phyloP scores from a whole-genome alignment of 73 alveolate genomes.

The Breviolum minutum region DNA sequence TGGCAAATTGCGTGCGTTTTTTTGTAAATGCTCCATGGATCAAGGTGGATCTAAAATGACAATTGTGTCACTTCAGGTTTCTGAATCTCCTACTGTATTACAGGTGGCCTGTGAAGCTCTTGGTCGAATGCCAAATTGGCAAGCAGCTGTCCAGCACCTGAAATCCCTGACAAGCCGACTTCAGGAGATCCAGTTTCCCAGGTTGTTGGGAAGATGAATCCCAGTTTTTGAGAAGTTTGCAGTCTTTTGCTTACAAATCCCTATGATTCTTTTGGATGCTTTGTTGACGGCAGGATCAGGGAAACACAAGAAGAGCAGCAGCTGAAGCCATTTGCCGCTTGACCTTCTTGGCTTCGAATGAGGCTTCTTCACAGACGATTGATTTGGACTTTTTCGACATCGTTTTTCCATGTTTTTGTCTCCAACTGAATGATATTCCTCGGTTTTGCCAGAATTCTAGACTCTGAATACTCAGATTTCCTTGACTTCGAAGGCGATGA shows the following conservation, averaged over 20 bases:
- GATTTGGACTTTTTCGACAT: not conserved
- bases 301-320: slow-evolving; percentile 52
- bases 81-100: too few relatives aligned
- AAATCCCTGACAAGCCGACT: slow-evolving; percentile 32
- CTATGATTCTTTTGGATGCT: not conserved
- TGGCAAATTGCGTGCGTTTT: not conserved
- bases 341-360: slow-evolving; percentile 63
- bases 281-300: slow-evolving; percentile 16
- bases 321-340: slow-evolving; percentile 83
- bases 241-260: not conserved
- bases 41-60: not conserved
- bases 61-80: not conserved
- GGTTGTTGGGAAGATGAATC: not conserved
- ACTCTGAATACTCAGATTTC: not conserved
- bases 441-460: not conserved
- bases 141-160: slow-evolving; percentile 48
- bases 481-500: slow-evolving; percentile 4
- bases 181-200: not conserved
- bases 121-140: slow-evolving; percentile 87
- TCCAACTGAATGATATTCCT: too few relatives aligned
- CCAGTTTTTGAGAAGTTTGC: not conserved
- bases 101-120: slow-evolving; percentile 85
- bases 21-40: not conserved
- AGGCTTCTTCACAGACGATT: not conserved
- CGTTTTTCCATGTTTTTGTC: too few relatives aligned